phyloP scores from a whole-genome alignment of 108 stramenopile species.

The Bacterosira constricta region DNA sequence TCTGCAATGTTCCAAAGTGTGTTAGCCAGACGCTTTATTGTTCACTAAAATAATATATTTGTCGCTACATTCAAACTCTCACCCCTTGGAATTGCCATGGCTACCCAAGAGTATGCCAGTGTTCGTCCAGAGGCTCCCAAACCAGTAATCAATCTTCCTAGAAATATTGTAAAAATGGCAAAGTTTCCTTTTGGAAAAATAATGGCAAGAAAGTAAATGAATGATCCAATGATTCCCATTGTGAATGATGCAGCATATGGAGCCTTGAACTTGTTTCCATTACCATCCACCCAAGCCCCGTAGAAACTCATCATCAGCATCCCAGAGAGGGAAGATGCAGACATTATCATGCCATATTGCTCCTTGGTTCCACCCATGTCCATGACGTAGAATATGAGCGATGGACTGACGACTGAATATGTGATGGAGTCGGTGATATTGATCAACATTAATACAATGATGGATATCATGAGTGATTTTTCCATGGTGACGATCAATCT shows the following conservation, averaged over 20 bases:
- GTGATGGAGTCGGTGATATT: slow-evolving; percentile 28
- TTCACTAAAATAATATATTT: too few relatives aligned
- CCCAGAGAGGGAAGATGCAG: slow-evolving; percentile 3
- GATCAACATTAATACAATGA: slow-evolving; percentile 3
- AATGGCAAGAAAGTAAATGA: slow-evolving; percentile 20
- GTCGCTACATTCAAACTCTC: too few relatives aligned
- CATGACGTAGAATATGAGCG: slow-evolving; percentile 33
- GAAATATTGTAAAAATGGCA: slow-evolving; percentile 4
- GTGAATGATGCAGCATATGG: slow-evolving; percentile 16
- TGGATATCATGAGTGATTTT: background rate
- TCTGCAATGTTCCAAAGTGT: too few relatives aligned
- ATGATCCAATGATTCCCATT: slow-evolving; percentile 11
- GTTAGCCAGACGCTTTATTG: too few relatives aligned
- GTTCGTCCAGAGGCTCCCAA: slow-evolving; percentile 23
- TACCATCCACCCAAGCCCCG: slow-evolving; percentile 25
- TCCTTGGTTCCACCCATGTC: slow-evolving; percentile 27
- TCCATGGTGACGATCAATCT: background rate
- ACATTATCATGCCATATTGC: slow-evolving; percentile 29
- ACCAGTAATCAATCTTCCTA: slow-evolving; percentile 21
- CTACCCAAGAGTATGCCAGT: slow-evolving; percentile 22
- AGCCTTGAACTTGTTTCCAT: slow-evolving; percentile 21
- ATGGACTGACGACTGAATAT: slow-evolving; percentile 18
- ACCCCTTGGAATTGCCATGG: slow-evolving; percentile 15
- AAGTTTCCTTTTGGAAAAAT: background rate
- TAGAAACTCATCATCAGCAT: slow-evolving; percentile 19